Evolutionary conservation across 345 rosid genomes (phyloP).

Genomic region (Schrenkiella parvula): DNA sequence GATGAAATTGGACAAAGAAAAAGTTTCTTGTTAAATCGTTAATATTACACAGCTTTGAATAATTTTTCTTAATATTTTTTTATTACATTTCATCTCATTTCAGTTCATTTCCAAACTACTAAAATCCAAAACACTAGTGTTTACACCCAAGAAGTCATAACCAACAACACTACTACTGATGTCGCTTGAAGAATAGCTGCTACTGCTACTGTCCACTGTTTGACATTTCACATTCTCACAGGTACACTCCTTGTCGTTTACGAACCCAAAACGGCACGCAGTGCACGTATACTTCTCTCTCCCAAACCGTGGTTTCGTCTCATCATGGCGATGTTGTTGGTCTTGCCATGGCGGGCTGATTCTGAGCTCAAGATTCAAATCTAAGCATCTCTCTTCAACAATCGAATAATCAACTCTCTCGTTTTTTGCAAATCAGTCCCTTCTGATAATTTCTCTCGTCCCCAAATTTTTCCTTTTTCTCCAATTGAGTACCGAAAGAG

Average conservation of each 20-base stretch:
- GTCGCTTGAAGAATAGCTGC: conserved; percentile 28
- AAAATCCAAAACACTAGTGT: conserved; percentile 58
- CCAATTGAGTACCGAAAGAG: conserved; percentile 13
- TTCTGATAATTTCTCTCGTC: not conserved
- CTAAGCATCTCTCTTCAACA: conserved; percentile 50
- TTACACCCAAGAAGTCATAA: conserved; percentile 80
- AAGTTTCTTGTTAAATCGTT: not conserved
- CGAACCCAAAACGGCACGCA: conserved; percentile 51
- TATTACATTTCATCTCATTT: not conserved
- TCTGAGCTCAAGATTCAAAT: conserved; percentile 83
- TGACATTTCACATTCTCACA: conserved; percentile 30
- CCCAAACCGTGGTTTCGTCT: conserved; percentile 22
- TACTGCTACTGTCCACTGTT: conserved; percentile 22
- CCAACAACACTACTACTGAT: conserved; percentile 31
- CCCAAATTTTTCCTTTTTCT: not conserved
- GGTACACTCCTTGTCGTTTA: conserved; percentile 54
- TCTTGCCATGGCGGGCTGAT: conserved; percentile 69
- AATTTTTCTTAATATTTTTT: not conserved
- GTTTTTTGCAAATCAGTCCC: conserved; percentile 30
- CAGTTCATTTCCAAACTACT: conserved; percentile 63
- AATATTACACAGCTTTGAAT: conserved; percentile 15
- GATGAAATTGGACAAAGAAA: conserved; percentile 14
- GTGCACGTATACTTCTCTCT: conserved; percentile 35
- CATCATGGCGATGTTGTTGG: conserved; percentile 18
- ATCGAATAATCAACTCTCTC: conserved; percentile 28